phyloP scores from a whole-genome alignment of 306 rosid genomes.

The Pterocarpus santalinus region DNA sequence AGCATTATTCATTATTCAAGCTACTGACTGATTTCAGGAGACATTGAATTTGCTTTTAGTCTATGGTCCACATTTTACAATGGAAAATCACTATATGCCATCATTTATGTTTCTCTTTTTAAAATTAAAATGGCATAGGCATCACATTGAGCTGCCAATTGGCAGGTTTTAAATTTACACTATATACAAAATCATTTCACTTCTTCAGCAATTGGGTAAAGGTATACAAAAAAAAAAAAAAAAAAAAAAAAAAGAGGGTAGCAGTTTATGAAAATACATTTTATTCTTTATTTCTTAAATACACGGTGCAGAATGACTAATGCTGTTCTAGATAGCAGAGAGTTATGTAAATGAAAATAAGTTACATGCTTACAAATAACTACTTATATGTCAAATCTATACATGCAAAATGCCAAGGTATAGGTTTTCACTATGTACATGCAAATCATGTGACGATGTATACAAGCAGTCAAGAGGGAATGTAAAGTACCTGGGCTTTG shows the following conservation, averaged over 20 bases:
- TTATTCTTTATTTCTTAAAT: background rate
- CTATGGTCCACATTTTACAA: background rate
- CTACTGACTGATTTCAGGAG: background rate
- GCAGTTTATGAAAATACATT: background rate
- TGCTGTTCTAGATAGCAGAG: background rate
- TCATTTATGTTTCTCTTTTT: background rate
- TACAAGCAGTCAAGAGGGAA: slow-evolving; percentile 19
- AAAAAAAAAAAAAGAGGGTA: background rate
- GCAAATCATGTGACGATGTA: slow-evolving; percentile 25
- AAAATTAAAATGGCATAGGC: background rate
- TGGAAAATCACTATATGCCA: background rate
- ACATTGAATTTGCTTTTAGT: background rate
- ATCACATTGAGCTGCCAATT: background rate
- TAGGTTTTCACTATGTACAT: slow-evolving; percentile 14
- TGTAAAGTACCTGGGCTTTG: slow-evolving; percentile 79
- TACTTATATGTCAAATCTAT: background rate
- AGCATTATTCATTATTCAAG: background rate
- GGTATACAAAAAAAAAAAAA: background rate
- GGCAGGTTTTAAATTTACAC: background rate
- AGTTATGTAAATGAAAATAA: background rate
- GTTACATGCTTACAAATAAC: slow-evolving; percentile 8
- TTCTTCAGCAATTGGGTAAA: background rate
- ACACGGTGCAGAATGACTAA: background rate
- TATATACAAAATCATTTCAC: background rate
- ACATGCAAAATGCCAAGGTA: background rate